phyloP scores from a whole-genome alignment of 768 basidiomycete species.

The Leccinum incarnatum region DNA sequence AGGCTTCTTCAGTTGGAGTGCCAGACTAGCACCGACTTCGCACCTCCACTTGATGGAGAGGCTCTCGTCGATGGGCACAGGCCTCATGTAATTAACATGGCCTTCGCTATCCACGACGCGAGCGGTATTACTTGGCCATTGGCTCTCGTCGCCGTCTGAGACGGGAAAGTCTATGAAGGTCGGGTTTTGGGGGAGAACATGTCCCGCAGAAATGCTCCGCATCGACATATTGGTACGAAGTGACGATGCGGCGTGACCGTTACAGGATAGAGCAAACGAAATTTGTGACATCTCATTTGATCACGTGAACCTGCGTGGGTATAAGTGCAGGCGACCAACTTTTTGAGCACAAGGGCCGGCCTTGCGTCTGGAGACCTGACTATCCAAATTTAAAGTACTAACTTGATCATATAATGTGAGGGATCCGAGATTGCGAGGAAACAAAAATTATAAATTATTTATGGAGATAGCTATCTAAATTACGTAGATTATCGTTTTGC shows the following conservation, averaged over 20 bases:
- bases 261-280: neutral
- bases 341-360: too few relatives aligned
- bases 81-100: constrained; percentile 70
- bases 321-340: neutral
- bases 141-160: constrained; percentile 53
- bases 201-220: constrained; percentile 13
- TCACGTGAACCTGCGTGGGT: too few relatives aligned
- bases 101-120: constrained; percentile 55
- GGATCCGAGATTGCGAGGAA: too few relatives aligned
- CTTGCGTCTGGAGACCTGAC: too few relatives aligned
- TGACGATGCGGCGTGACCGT: neutral
- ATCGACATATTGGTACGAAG: constrained; percentile 20
- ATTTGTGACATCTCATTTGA: neutral
- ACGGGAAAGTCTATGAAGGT: constrained; percentile 56
- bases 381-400: too few relatives aligned
- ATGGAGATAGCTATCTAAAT: too few relatives aligned
- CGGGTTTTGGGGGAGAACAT: constrained; percentile 49
- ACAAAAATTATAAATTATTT: too few relatives aligned
- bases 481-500: too few relatives aligned
- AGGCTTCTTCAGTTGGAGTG: constrained; percentile 44
- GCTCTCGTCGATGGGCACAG: constrained; percentile 48
- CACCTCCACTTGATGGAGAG: constrained; percentile 58
- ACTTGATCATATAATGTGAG: too few relatives aligned
- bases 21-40: constrained; percentile 40
- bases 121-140: constrained; percentile 59